phyloP scores from a whole-genome alignment of 306 rosid genomes.

The Fragaria ananassa region DNA sequence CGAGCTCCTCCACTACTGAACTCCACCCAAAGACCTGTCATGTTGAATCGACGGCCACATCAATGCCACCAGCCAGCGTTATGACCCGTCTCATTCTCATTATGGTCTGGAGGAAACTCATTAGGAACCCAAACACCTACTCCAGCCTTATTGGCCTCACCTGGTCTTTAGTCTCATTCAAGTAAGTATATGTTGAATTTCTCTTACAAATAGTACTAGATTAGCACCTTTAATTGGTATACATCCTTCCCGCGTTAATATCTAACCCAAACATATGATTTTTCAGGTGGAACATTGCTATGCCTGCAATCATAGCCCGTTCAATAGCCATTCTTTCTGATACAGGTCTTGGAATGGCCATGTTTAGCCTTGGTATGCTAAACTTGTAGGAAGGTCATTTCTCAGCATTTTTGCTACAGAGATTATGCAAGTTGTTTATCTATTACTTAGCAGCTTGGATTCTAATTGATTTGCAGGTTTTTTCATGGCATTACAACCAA shows the following conservation, averaged over 20 bases:
- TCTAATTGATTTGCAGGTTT: conserved; percentile 43
- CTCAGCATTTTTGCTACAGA: not conserved
- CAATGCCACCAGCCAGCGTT: not conserved
- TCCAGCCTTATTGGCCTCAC: not conserved
- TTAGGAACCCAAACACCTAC: not conserved
- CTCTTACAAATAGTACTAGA: not conserved
- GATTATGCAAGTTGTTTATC: no score
- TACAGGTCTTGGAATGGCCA: conserved; percentile 94
- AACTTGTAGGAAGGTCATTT: not conserved
- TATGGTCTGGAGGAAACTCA: not conserved
- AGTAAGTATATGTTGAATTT: conserved; percentile 28
- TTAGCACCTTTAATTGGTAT: not conserved
- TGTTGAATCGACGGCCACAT: conserved; percentile 43
- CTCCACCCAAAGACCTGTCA: conserved; percentile 60
- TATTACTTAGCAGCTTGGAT: not conserved
- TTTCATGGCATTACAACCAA: conserved; percentile 89
- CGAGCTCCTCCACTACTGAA: conserved; percentile 69
- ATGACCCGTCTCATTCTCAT: not conserved
- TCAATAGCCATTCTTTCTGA: conserved; percentile 71
- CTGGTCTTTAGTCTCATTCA: conserved; percentile 50
- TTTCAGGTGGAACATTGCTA: conserved; percentile 64
- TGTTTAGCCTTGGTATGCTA: conserved; percentile 80
- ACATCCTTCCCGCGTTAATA: not conserved
- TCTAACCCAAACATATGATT: not conserved
- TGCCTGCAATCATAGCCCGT: conserved; percentile 72